Evolutionary conservation across 768 basidiomycete genomes (phyloP).

Genomic region (Baorangia bicolor): DNA sequence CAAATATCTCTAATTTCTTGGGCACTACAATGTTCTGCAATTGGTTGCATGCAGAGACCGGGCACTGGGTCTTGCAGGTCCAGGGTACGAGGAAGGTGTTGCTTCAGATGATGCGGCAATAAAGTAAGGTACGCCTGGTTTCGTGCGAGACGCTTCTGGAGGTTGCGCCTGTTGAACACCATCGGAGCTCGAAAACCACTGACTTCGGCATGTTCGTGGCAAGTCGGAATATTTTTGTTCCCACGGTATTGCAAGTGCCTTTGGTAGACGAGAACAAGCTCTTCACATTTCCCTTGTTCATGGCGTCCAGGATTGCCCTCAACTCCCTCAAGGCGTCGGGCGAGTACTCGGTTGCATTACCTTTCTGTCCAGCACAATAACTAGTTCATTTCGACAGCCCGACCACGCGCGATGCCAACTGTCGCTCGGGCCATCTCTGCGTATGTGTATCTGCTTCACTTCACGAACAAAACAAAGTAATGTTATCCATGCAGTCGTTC

Average conservation of each 20-base stretch:
- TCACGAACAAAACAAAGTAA: slow-evolving; percentile 8
- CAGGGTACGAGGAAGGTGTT: no score
- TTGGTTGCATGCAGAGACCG: no score
- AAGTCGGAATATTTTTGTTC: slow-evolving; percentile 34
- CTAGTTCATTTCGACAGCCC: slow-evolving; percentile 37
- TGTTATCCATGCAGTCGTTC: slow-evolving; percentile 48
- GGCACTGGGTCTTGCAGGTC: no score
- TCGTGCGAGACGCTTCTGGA: no score
- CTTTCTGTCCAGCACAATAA: neutral
- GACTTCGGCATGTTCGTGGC: slow-evolving; percentile 28
- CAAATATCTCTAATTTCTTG: no score
- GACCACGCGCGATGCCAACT: slow-evolving; percentile 52
- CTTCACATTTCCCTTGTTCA: slow-evolving; percentile 26
- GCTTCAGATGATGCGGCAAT: no score
- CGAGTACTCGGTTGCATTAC: slow-evolving; percentile 25
- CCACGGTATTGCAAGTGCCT: slow-evolving; percentile 20
- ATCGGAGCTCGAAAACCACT: no score
- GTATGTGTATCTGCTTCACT: slow-evolving; percentile 37
- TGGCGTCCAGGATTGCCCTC: slow-evolving; percentile 74
- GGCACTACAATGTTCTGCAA: no score
- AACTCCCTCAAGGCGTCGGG: slow-evolving; percentile 62
- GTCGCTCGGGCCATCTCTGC: slow-evolving; percentile 45
- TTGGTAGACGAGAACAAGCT: slow-evolving; percentile 1
- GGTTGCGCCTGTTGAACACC: no score
- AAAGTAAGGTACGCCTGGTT: no score